These are phyloP conservation scores for Leccinum holopus DNA, from an alignment of 1,284 basidiomycete genomes.

Conservation along the genomic window DNA sequence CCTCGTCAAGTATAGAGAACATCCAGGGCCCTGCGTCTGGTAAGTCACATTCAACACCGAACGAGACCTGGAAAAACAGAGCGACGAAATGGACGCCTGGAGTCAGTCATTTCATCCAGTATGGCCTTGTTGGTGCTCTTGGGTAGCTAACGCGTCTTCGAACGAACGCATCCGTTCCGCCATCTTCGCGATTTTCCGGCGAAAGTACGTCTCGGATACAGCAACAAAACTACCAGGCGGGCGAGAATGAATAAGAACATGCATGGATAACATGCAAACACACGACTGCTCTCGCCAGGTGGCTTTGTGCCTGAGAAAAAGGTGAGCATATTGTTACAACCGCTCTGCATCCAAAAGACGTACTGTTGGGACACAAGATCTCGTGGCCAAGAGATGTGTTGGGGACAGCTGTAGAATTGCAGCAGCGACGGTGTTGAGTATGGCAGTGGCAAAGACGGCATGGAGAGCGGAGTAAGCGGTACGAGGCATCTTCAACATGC, in stretches of 20 bases:
- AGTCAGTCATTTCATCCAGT: slow-evolving; percentile 17
- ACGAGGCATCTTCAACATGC: too few species aligned
- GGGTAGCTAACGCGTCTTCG: slow-evolving; percentile 50
- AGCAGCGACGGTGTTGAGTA: too few species aligned
- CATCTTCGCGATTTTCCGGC: slow-evolving; percentile 40
- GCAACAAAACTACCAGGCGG: too few species aligned
- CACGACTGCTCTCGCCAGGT: slow-evolving; percentile 24
- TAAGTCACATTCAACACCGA: slow-evolving; percentile 41
- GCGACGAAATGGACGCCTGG: slow-evolving; percentile 30
- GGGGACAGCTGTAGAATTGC: too few species aligned
- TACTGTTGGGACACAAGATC: too few species aligned
- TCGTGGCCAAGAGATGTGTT: too few species aligned
- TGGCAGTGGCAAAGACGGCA: too few species aligned
- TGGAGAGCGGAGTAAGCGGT: too few species aligned
- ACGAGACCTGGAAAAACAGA: slow-evolving; percentile 16
- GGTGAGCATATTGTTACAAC: too few species aligned
- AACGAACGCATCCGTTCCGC: slow-evolving; percentile 48
- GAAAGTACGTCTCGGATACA: slow-evolving; percentile 44
- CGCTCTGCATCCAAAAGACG: too few species aligned
- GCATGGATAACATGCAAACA: slow-evolving; percentile 9
- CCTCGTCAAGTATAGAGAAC: slow-evolving; percentile 17
- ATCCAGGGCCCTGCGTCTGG: slow-evolving; percentile 35
- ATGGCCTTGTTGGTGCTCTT: slow-evolving; percentile 13
- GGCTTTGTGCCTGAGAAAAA: too few species aligned
- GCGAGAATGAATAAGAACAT: neutral